These are phyloP conservation scores for Elsinoe perseae DNA, from an alignment of 2,329 filamentous ascomycete genomes.

Conservation along the genomic window DNA sequence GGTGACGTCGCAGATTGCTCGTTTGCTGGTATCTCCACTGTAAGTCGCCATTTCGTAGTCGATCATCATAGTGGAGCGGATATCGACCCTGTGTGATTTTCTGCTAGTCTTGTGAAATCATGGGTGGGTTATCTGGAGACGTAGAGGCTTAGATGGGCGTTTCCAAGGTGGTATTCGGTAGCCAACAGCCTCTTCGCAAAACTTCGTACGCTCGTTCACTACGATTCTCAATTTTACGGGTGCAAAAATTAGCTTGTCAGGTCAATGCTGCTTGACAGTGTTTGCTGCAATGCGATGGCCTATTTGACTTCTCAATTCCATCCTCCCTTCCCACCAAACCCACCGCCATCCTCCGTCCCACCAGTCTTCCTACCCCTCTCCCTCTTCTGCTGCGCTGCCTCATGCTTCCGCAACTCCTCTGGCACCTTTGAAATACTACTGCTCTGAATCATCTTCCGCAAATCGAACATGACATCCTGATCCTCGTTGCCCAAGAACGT, in stretches of 20 bases:
- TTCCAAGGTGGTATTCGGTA: too few relatives aligned
- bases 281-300: too few relatives aligned
- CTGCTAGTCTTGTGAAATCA: background rate
- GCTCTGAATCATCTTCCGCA: conserved; percentile 93
- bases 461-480: conserved; percentile 76
- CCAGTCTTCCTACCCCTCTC: conserved; percentile 48
- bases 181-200: too few relatives aligned
- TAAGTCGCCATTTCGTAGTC: background rate
- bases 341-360: conserved; percentile 27
- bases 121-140: background rate
- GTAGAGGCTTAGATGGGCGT: too few relatives aligned
- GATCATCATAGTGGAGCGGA: background rate
- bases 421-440: conserved; percentile 80
- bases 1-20: background rate
- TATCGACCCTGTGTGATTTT: background rate
- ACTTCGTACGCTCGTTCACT: too few relatives aligned
- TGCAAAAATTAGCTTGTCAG: too few relatives aligned
- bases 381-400: conserved; percentile 75
- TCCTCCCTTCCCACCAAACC: conserved; percentile 31
- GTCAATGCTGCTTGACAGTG: too few relatives aligned
- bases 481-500: conserved; percentile 93
- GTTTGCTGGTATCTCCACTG: background rate
- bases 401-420: conserved; percentile 82
- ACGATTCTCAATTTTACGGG: too few relatives aligned
- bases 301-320: conserved; percentile 24